phyloP scores from a whole-genome alignment of 768 basidiomycete species.

The Suillus decipiens region DNA sequence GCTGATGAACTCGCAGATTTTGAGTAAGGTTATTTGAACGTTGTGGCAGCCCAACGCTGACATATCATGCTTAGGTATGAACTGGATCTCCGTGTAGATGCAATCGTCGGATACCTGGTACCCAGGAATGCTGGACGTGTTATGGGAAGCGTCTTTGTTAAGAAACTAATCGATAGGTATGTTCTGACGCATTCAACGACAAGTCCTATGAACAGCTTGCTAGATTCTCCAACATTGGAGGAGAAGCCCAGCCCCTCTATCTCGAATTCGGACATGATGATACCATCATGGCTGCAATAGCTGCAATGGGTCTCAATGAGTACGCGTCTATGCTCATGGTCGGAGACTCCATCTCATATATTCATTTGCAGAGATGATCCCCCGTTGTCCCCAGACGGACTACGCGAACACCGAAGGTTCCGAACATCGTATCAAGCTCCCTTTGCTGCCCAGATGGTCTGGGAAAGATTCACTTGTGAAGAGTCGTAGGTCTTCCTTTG shows the following conservation, averaged over 20 bases:
- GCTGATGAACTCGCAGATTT: constrained; percentile 35
- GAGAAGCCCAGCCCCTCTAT: constrained; percentile 34
- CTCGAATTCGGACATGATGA: constrained; percentile 47
- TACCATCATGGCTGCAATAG: constrained; percentile 40
- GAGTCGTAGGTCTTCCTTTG: constrained; percentile 20
- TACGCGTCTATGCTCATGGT: constrained; percentile 8
- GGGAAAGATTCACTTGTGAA: constrained; percentile 37
- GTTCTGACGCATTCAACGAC: constrained; percentile 9
- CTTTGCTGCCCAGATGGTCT: constrained; percentile 40
- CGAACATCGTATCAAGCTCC: constrained; percentile 37
- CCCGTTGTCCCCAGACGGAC: constrained; percentile 28
- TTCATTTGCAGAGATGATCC: constrained; percentile 26
- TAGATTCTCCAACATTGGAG: constrained; percentile 38
- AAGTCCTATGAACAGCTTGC: neutral
- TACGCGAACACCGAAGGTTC: constrained; percentile 29
- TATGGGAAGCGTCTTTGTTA: constrained; percentile 41
- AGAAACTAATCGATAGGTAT: constrained; percentile 41
- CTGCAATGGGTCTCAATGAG: constrained; percentile 40
- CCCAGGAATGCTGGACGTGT: constrained; percentile 35
- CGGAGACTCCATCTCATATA: neutral
- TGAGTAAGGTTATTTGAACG: constrained; percentile 30
- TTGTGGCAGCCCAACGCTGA: neutral
- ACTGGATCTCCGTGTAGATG: constrained; percentile 40
- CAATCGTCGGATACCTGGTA: constrained; percentile 37
- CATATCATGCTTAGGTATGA: constrained; percentile 34